phyloP scores from a whole-genome alignment of 352 stramenopile genomes.

The Globisporangium barbulae region DNA sequence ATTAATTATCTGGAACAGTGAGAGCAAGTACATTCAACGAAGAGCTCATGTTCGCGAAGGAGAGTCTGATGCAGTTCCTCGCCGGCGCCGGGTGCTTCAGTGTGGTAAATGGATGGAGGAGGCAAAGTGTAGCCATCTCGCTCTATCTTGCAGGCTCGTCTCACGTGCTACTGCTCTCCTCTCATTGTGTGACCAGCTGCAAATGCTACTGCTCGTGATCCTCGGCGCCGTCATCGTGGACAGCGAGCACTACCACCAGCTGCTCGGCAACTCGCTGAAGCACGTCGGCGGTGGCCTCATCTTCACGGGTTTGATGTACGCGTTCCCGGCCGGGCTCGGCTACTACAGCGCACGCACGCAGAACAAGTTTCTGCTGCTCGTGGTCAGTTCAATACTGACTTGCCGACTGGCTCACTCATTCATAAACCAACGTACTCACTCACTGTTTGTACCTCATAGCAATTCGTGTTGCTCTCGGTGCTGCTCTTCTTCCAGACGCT shows the following conservation, averaged over 20 bases:
- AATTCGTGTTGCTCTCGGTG: constrained; percentile 38
- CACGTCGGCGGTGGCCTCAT: constrained; percentile 64
- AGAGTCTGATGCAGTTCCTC: constrained; percentile 63
- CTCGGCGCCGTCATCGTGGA: constrained; percentile 44
- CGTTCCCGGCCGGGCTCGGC: constrained; percentile 38
- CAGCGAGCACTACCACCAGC: constrained; percentile 61
- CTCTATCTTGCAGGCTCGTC: neutral
- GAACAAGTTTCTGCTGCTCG: constrained; percentile 76
- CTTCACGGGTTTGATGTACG: constrained; percentile 60
- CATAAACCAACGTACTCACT: neutral
- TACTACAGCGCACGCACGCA: constrained; percentile 54
- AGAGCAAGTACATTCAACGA: neutral
- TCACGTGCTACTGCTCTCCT: neutral
- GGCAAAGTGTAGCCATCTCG: neutral
- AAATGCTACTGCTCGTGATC: constrained; percentile 50
- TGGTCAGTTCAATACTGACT: constrained; percentile 22
- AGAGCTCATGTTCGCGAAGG: constrained; percentile 52
- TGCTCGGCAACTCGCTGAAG: constrained; percentile 46
- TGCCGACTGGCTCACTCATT: neutral
- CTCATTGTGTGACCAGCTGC: constrained; percentile 22
- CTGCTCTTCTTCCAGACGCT: constrained; percentile 63
- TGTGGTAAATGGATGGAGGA: constrained; percentile 21
- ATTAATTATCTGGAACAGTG: neutral
- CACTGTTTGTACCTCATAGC: constrained; percentile 17
- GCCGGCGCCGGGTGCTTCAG: constrained; percentile 57